A percentile compares a stretch with the other conserved stretches of the same genome.
Conservation (phyloP, 179 eudicot species). For the Gypsophila paniculata region DNA sequence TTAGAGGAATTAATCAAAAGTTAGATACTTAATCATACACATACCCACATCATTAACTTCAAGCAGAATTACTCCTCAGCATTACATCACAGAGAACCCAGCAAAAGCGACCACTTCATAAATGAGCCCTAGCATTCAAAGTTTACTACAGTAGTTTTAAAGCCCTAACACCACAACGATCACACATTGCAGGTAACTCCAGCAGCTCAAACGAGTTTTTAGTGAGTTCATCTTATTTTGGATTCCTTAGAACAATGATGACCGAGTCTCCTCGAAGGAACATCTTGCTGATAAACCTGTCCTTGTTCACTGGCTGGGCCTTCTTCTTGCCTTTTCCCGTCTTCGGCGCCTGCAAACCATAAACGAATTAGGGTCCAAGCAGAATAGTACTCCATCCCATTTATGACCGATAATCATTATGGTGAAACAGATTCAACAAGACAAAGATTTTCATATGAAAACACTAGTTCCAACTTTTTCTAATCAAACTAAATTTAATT, state of each 20-base stretch:
- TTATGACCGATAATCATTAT: too few species aligned
- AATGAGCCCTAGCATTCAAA: neutral
- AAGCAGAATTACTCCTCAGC: neutral
- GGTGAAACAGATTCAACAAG: too few species aligned
- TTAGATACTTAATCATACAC: neutral
- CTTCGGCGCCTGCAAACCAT: conserved; percentile 57
- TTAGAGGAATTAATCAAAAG: neutral
- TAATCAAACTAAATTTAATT: too few species aligned
- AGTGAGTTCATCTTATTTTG: conserved; percentile 44
- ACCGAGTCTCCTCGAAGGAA: conserved; percentile 97
- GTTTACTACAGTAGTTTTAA: neutral
- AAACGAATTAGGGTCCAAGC: neutral
- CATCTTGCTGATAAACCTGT: conserved; percentile 92
- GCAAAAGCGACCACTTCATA: neutral
- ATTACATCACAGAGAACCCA: neutral
- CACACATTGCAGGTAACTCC: neutral
- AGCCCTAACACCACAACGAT: conserved; percentile 5
- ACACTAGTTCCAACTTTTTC: too few species aligned
- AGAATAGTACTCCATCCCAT: too few species aligned
- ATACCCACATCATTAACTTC: neutral
- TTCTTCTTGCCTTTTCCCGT: conserved; percentile 93
- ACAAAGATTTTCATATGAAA: too few species aligned
- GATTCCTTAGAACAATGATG: conserved; percentile 84
- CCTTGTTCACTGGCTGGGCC: conserved; percentile 86
- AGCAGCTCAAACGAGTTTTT: neutral